Percentiles rank a stretch among this genome's conserved stretches.
Conservation (phyloP, 768 basidiomycete species). For the Chlorophyllum brunneum region DNA sequence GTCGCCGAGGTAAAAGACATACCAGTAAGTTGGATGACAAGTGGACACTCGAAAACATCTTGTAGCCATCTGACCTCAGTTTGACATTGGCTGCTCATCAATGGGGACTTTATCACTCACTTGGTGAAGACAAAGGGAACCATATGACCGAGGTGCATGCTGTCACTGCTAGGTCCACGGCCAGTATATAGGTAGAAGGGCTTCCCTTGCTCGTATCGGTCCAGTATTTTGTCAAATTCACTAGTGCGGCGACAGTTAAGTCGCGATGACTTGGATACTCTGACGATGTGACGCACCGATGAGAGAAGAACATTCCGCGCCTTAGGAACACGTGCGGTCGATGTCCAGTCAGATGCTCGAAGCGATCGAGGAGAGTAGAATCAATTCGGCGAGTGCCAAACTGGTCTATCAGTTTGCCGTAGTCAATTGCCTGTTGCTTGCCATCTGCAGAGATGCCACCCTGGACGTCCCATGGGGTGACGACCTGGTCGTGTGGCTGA, state of each 20-base stretch:
- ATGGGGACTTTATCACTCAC: conserved; percentile 39
- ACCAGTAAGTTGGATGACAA: conserved; percentile 96
- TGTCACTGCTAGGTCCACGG: conserved; percentile 92
- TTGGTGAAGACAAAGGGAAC: conserved; percentile 97
- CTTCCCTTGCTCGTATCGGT: conserved; percentile 94
- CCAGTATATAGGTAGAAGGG: conserved; percentile 99
- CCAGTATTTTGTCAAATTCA: conserved; percentile 90
- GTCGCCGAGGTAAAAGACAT: conserved; percentile 12
- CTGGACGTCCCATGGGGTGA: conserved; percentile 98
- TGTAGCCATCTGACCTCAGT: conserved; percentile 80
- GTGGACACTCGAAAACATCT: conserved; percentile 90
- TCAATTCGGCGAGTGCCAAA: conserved; percentile 90
- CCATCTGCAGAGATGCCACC: conserved; percentile 87
- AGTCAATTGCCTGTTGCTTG: conserved; percentile 90
- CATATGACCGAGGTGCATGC: conserved; percentile 97
- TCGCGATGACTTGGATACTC: not conserved
- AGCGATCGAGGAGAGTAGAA: conserved; percentile 72
- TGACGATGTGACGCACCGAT: conserved; percentile 57
- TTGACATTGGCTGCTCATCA: not conserved
- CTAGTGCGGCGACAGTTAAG: conserved; percentile 34
- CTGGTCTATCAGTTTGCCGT: conserved; percentile 90
- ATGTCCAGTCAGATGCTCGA: conserved; percentile 86
- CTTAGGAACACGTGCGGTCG: conserved; percentile 86
- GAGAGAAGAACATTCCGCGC: conserved; percentile 96
- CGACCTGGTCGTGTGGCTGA: conserved; percentile 55